Conservation (phyloP, 2,329 filamentous ascomycete species). For the Fusarium buxicola region DNA sequence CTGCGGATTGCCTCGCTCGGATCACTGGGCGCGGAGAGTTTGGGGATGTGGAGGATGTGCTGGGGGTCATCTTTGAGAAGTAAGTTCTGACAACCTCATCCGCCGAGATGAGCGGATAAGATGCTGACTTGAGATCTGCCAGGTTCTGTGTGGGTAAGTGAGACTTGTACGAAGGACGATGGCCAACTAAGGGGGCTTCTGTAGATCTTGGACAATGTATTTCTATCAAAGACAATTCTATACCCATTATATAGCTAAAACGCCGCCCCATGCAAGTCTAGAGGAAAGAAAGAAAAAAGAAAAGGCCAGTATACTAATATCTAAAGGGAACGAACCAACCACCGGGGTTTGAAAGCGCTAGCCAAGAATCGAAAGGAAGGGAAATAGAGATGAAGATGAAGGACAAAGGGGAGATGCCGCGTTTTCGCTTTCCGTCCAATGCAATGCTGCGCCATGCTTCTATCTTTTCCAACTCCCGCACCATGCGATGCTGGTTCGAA, state of each 20-base stretch:
- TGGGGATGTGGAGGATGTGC: slow-evolving; percentile 93
- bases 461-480: slow-evolving; percentile 27
- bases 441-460: slow-evolving; percentile 22
- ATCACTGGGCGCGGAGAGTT: slow-evolving; percentile 89
- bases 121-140: slow-evolving; percentile 34
- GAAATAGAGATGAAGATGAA: slow-evolving; percentile 12
- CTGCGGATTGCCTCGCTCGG: slow-evolving; percentile 81
- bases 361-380: slow-evolving; percentile 12
- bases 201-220: slow-evolving; percentile 16
- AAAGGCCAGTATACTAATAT: slow-evolving; percentile 11
- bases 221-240: slow-evolving; percentile 26
- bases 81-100: slow-evolving; percentile 59
- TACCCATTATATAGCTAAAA: slow-evolving; percentile 25
- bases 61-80: slow-evolving; percentile 98
- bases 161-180: slow-evolving; percentile 1
- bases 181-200: neutral
- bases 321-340: slow-evolving; percentile 21
- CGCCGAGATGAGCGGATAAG: slow-evolving; percentile 5
- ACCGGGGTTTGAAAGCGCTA: slow-evolving; percentile 31
- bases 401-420: slow-evolving; percentile 28
- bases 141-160: slow-evolving; percentile 63
- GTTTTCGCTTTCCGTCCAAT: slow-evolving; percentile 23
- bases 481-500: slow-evolving; percentile 24
- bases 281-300: slow-evolving; percentile 13
- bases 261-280: slow-evolving; percentile 27